phyloP scores from a whole-genome alignment of 768 basidiomycete genomes.

The Sarcodon sp. region DNA sequence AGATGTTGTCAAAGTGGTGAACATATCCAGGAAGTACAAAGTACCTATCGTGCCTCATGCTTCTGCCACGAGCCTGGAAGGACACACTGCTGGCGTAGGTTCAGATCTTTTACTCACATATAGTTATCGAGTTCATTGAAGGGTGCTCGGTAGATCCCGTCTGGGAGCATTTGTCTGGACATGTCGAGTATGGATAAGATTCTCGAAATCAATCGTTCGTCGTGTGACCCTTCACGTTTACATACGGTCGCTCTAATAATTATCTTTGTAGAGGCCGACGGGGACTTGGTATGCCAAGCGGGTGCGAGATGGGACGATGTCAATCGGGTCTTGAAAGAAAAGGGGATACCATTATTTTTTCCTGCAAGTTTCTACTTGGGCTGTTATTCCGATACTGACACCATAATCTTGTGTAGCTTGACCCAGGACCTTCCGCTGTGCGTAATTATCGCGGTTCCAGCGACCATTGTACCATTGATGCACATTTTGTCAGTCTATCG shows the following conservation, averaged over 20 bases:
- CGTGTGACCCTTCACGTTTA: conserved; percentile 1
- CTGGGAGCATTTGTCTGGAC: conserved; percentile 51
- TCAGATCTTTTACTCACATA: not conserved
- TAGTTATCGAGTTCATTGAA: not conserved
- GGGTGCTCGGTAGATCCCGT: conserved; percentile 16
- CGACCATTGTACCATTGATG: not conserved
- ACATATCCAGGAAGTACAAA: conserved; percentile 57
- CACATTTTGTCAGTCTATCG: conserved; percentile 43
- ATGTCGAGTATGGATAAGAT: conserved; percentile 53
- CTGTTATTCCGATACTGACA: not conserved
- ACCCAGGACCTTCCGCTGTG: conserved; percentile 35
- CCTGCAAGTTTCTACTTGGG: conserved; percentile 38
- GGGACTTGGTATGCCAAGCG: conserved; percentile 63
- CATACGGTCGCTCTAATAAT: conserved; percentile 9
- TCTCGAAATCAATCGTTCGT: conserved; percentile 35
- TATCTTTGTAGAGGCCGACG: conserved; percentile 41
- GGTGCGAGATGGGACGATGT: conserved; percentile 73
- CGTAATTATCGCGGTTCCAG: conserved; percentile 10
- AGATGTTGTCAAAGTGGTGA: conserved; percentile 74
- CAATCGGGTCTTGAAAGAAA: conserved; percentile 52
- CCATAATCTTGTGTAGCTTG: conserved; percentile 9
- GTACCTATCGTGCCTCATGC: conserved; percentile 75
- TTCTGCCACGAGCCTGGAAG: conserved; percentile 82
- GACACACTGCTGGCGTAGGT: conserved; percentile 68
- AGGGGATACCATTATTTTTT: conserved; percentile 73